Evolutionary conservation across 306 rosid species (phyloP).

Genomic region (Gleditsia sinensis): DNA sequence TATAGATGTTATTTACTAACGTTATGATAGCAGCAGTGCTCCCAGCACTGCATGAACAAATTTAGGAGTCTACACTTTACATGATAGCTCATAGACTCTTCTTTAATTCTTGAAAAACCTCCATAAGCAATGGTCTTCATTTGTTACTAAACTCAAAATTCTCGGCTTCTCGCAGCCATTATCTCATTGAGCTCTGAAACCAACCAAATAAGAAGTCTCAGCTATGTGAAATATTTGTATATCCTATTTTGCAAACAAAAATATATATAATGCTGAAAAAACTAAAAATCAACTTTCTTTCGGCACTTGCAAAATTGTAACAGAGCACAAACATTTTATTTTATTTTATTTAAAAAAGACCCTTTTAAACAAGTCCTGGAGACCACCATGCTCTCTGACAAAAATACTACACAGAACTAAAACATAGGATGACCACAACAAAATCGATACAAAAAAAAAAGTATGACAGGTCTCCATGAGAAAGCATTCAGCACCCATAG

Average conservation of each 20-base stretch:
- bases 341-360: slow-evolving; percentile 47
- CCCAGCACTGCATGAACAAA: slow-evolving; percentile 25
- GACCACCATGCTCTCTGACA: slow-evolving; percentile 75
- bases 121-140: slow-evolving; percentile 23
- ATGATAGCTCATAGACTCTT: slow-evolving; percentile 2
- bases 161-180: slow-evolving; percentile 2
- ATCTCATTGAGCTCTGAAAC: slow-evolving; percentile 5
- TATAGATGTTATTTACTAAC: slow-evolving; percentile 8
- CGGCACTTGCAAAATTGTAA: background rate
- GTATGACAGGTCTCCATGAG: slow-evolving; percentile 62
- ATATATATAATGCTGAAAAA: background rate
- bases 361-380: slow-evolving; percentile 87
- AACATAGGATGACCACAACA: slow-evolving; percentile 72
- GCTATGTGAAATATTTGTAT: background rate
- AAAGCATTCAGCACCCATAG: slow-evolving; percentile 41
- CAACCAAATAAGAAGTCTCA: slow-evolving; percentile 22
- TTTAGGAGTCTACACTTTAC: background rate
- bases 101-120: background rate
- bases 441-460: slow-evolving; percentile 62
- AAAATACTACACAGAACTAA: slow-evolving; percentile 66
- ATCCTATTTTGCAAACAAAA: background rate
- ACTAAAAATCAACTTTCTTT: slow-evolving; percentile 5
- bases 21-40: slow-evolving; percentile 2
- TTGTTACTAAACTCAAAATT: slow-evolving; percentile 12
- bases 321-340: background rate